Evolutionary conservation across 257 asterid genomes (phyloP), one percentile per base, ranked within the genome.

Genomic region (Solanum appendiculatum): DNA sequence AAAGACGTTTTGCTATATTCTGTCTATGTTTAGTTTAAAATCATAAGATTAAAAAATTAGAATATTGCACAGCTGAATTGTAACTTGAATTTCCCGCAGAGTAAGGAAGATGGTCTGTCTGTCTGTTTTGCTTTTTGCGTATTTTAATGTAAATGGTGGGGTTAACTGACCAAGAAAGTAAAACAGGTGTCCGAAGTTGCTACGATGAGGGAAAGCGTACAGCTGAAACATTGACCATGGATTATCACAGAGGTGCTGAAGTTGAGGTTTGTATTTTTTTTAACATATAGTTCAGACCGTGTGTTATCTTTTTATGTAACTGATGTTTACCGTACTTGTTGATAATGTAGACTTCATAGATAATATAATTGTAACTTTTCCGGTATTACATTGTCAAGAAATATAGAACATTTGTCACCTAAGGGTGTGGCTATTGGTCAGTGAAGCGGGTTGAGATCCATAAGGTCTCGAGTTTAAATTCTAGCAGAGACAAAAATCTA

Each of bases 141-240:
- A 31, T 18, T 80, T 29, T 29, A 29, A 80, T 29, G 85, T 8
- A 48, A 80, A 80, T 16, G 18, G 85, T 81, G 69, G 85, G 85
- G 85, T 81, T 29, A 16, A 68, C 69, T 87, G 87, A 87, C 88
- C 46, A 20, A 18, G 39, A 64, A 87, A 60, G 84, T 58, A 34
- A 51, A 73, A 92, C 96, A 97, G 99, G 99, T 89, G 99, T 95
- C 44, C 94, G 99, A 85, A 97, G 99, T 82, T 97, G 99, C 92
- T 97, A 97, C 90, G 99, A 97, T 80, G 99, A 97, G 91, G 99
- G 99, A 44, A 97, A 97, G 94, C 93, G 99, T 36, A 97, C 99
- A 13, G 99, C 99, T 77, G 99, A 97, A 89, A 97, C 99, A 58
- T 92, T 97, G 96, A 92, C 99, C 80, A 97, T 97, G 99, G 99